A percentile compares a stretch with the other conserved stretches of the same genome.
These are phyloP conservation scores for Daldinia decipiens DNA, from an alignment of 495 filamentous ascomycete species.

Conservation along the genomic window DNA sequence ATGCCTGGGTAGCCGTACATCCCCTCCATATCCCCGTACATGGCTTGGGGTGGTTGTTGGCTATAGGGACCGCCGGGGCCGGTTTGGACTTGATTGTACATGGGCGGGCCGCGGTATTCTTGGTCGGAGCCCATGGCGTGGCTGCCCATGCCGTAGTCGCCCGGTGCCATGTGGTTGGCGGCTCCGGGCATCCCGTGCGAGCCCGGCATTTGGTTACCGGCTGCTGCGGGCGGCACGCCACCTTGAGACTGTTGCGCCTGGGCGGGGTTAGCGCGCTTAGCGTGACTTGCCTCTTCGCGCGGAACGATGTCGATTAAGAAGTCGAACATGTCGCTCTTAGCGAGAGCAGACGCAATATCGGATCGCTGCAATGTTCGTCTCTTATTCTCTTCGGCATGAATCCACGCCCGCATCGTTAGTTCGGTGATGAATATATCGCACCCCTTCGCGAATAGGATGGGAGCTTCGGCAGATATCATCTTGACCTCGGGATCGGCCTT, in stretches of 20 bases:
- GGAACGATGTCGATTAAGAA: constrained; percentile 99
- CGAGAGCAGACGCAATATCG: constrained; percentile 93
- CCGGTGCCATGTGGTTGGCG: constrained; percentile 73
- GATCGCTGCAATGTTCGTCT: constrained; percentile 92
- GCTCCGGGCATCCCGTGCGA: constrained; percentile 67
- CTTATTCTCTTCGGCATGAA: constrained; percentile 99
- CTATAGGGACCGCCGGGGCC: constrained; percentile 76
- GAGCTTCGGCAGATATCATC: constrained; percentile 99
- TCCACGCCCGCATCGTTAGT: constrained; percentile 99
- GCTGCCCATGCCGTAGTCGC: constrained; percentile 70
- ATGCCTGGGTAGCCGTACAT: constrained; percentile 88
- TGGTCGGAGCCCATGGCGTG: constrained; percentile 75
- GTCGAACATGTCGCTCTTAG: constrained; percentile 99
- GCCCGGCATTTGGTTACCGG: constrained; percentile 67
- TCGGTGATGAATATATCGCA: constrained; percentile 99
- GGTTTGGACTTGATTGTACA: constrained; percentile 83
- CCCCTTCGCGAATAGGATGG: constrained; percentile 97
- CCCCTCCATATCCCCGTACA: constrained; percentile 80
- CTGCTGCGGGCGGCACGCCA: constrained; percentile 59
- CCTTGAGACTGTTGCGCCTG: constrained; percentile 54
- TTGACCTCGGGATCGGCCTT: constrained; percentile 99
- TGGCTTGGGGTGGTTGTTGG: constrained; percentile 70
- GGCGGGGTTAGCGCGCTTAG: constrained; percentile 73
- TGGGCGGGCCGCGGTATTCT: constrained; percentile 80
- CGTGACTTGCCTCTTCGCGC: constrained; percentile 89